Conservation (phyloP, 2,329 filamentous ascomycete species). For the Arachnopeziza araneosa region DNA sequence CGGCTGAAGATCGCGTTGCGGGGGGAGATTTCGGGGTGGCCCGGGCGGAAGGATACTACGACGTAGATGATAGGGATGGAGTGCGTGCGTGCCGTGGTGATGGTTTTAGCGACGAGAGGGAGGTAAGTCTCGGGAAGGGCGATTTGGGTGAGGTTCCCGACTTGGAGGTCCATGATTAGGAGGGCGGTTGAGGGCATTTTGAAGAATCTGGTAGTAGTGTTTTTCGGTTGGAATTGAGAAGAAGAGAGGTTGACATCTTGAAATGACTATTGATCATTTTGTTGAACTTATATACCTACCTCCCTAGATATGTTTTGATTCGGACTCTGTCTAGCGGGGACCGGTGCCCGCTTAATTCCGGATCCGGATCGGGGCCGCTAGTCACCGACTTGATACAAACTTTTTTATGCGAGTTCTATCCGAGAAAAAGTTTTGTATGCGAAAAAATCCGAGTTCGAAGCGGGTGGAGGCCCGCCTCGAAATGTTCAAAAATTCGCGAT, state of each 20-base stretch:
- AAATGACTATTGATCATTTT: neutral
- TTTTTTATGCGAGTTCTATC: neutral
- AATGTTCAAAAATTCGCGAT: too few species aligned
- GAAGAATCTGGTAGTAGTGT: neutral
- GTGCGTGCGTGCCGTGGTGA: conserved; percentile 15
- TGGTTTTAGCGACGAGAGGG: conserved; percentile 19
- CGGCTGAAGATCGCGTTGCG: conserved; percentile 21
- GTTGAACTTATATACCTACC: too few species aligned
- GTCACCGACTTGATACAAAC: too few species aligned
- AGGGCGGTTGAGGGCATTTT: conserved; percentile 24
- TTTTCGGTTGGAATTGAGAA: neutral
- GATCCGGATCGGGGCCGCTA: neutral
- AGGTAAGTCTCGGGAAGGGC: conserved; percentile 22
- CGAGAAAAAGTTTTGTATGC: too few species aligned
- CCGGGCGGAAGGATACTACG: conserved; percentile 29
- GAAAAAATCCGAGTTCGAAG: too few species aligned
- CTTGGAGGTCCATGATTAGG: conserved; percentile 34
- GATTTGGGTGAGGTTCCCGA: conserved; percentile 26
- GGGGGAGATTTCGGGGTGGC: conserved; percentile 29
- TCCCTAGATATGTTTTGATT: neutral
- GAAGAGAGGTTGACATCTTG: neutral
- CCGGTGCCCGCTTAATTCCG: neutral
- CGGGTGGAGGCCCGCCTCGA: too few species aligned
- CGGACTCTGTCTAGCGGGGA: neutral
- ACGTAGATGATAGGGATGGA: conserved; percentile 31